These are phyloP conservation scores for Austroboletus eburneus DNA, from an alignment of 768 basidiomycete genomes.

Conservation along the genomic window DNA sequence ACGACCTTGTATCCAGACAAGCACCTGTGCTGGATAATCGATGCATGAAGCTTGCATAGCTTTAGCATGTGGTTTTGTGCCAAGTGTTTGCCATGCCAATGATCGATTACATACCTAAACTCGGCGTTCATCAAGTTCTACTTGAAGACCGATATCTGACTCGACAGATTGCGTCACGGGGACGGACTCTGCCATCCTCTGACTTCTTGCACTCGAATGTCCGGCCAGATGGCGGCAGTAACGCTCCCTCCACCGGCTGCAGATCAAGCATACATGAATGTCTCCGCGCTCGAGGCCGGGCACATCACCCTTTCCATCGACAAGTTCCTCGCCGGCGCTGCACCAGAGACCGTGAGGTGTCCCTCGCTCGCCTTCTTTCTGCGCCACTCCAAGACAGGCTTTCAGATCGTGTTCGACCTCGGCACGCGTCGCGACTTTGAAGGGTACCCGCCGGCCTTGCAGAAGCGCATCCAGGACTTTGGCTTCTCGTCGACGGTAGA, in stretches of 20 bases:
- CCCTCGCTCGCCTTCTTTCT: conserved; percentile 54
- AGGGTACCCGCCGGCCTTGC: conserved; percentile 35
- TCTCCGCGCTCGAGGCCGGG: conserved; percentile 57
- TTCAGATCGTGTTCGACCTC: conserved; percentile 51
- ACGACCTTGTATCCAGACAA: no score
- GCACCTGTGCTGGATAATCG: no score
- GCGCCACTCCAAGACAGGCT: conserved; percentile 39
- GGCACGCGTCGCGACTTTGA: conserved; percentile 48
- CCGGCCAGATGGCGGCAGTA: conserved; percentile 4
- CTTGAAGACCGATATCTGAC: no score
- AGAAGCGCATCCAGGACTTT: conserved; percentile 14
- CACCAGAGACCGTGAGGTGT: conserved; percentile 23
- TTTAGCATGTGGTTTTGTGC: no score
- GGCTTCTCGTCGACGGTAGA: conserved; percentile 6
- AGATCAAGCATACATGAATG: conserved; percentile 47
- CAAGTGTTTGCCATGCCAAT: no score
- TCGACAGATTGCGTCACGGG: no score
- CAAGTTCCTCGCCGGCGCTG: conserved; percentile 35
- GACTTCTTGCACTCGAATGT: no score
- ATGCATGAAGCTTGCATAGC: no score
- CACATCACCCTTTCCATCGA: conserved; percentile 37
- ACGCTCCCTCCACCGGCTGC: conserved; percentile 10
- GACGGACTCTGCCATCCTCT: no score
- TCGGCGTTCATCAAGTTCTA: no score
- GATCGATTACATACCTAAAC: no score